phyloP scores from a whole-genome alignment of 2,329 filamentous ascomycete species.

The Rachicladosporium sp. region DNA sequence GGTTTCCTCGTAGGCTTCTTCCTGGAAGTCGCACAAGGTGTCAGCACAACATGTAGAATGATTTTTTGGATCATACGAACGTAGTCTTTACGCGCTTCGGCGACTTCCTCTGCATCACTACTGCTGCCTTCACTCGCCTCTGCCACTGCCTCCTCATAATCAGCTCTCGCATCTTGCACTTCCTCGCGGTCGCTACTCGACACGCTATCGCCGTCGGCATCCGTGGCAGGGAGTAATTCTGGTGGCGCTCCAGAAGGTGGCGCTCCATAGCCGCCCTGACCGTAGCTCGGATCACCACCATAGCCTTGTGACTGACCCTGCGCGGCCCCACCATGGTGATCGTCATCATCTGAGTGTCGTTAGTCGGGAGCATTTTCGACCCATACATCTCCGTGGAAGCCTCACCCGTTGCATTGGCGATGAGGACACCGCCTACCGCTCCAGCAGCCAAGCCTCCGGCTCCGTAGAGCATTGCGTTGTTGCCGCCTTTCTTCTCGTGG shows the following conservation, averaged over 20 bases:
- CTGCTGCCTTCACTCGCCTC: constrained; percentile 29
- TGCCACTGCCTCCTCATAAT: constrained; percentile 30
- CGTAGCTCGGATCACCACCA: constrained; percentile 3
- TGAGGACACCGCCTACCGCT: constrained; percentile 44
- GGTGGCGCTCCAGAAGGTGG: constrained; percentile 8
- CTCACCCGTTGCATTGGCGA: constrained; percentile 46
- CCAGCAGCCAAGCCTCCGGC: constrained; percentile 46
- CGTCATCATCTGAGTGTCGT: constrained; percentile 20
- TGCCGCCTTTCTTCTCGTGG: constrained; percentile 25
- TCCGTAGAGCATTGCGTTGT: constrained; percentile 42
- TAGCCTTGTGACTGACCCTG: too few relatives aligned
- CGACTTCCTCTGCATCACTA: constrained; percentile 40
- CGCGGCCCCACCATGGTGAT: constrained; percentile 20
- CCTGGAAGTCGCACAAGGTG: not conserved
- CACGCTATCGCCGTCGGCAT: constrained; percentile 9
- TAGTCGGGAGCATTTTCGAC: not conserved
- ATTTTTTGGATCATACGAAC: constrained; percentile 1
- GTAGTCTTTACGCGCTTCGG: constrained; percentile 42
- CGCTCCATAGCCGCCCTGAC: constrained; percentile 9
- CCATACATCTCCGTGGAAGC: constrained; percentile 5
- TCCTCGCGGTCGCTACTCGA: constrained; percentile 20
- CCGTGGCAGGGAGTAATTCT: constrained; percentile 5
- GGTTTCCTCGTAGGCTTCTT: not conserved
- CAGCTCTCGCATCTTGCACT: constrained; percentile 31
- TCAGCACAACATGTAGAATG: too few relatives aligned